A percentile compares a stretch with the other conserved stretches of the same genome.
These are phyloP conservation scores for Paraleonurus japonicus DNA, from an alignment of 257 asterid species.

Conservation along the genomic window DNA sequence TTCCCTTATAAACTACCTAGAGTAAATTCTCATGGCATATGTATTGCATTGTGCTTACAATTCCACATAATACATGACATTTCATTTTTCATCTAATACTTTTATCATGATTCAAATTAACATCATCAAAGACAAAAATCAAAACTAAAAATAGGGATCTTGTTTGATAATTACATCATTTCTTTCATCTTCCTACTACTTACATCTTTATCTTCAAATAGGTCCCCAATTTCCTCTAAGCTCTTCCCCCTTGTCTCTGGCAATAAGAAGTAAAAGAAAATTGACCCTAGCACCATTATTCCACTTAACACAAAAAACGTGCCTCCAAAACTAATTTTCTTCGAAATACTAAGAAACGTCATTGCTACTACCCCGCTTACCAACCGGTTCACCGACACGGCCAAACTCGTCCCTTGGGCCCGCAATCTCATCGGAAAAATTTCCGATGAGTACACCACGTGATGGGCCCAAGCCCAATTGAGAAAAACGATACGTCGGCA, in stretches of 20 bases:
- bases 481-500: slow-evolving; percentile 78
- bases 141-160: too few species aligned
- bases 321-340: slow-evolving; percentile 65
- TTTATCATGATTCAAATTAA: background rate
- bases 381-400: slow-evolving; percentile 71
- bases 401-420: slow-evolving; percentile 73
- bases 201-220: slow-evolving; percentile 50
- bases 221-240: slow-evolving; percentile 62
- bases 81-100: too few species aligned
- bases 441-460: slow-evolving; percentile 83
- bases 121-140: background rate
- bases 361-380: slow-evolving; percentile 74
- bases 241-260: slow-evolving; percentile 83
- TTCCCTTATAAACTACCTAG: too few species aligned
- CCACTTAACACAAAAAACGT: slow-evolving; percentile 63
- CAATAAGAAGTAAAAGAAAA: slow-evolving; percentile 71
- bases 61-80: background rate
- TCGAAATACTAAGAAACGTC: slow-evolving; percentile 61
- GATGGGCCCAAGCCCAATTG: slow-evolving; percentile 89
- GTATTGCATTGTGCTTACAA: background rate
- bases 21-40: too few species aligned
- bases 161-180: background rate
- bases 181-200: background rate
- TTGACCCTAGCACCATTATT: slow-evolving; percentile 47
- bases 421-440: slow-evolving; percentile 64